Evolutionary conservation across 2,329 filamentous ascomycete genomes (phyloP).

Genomic region (Tricladium varicosporioides): DNA sequence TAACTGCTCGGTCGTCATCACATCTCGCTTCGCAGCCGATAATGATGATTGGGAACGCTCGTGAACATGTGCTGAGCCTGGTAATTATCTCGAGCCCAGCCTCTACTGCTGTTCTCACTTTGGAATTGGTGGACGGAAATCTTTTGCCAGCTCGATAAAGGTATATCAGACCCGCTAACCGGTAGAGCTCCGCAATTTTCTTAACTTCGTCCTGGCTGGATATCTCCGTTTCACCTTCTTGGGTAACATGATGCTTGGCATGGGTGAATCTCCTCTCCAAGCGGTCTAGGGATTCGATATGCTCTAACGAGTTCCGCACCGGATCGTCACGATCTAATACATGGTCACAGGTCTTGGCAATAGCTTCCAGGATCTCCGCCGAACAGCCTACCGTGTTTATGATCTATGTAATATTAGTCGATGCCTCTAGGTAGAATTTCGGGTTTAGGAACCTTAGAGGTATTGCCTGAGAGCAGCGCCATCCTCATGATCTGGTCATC

Average conservation of each 20-base stretch:
- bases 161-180: neutral
- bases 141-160: neutral
- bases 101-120: neutral
- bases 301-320: neutral
- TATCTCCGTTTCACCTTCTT: neutral
- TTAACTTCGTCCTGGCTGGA: neutral
- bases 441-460: neutral
- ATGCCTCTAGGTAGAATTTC: neutral
- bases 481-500: neutral
- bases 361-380: neutral
- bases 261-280: neutral
- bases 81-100: neutral
- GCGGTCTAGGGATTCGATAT: neutral
- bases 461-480: neutral
- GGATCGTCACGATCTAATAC: neutral
- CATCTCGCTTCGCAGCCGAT: neutral
- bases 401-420: neutral
- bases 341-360: neutral
- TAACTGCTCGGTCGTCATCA: neutral
- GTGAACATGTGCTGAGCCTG: neutral
- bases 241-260: neutral
- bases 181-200: neutral
- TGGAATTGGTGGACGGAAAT: neutral
- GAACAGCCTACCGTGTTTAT: neutral
- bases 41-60: neutral